Base-by-base conservation (phyloP, 345 rosid species). In the Acer negundo region DNA sequence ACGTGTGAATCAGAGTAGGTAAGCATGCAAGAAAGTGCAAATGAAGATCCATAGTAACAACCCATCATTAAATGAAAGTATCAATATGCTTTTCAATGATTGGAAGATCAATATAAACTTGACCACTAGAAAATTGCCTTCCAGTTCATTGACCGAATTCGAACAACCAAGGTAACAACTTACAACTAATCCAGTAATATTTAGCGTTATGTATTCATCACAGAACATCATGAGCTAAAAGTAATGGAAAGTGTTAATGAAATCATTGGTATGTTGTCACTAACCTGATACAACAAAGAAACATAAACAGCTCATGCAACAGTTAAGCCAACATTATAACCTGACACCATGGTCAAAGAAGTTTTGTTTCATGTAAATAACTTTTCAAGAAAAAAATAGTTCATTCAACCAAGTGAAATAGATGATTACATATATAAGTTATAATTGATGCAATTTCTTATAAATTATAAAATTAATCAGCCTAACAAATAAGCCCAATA, bases 251-350 rank as follows among this genome's bases (percentile, higher is more conserved):
- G 16, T 53, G 46, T 58, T 22, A 59, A n/a, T 26, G 9, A 15
- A 44, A 55, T 61, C 20, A 40, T 67, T 22, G 22, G 56, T 23
- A 69, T 16, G 47, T 49, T 20, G 28, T 65, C 42, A 62, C 73
- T 74, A 28, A 73, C 16, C 64, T 16, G 53, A 77, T 24, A 28
- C 44, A 74, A 55, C 17, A 71, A 31, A 42, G 51, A 77, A 28
- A 20, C 22, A 24, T 9, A 67, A 53, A 23, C 42, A 42, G 40
- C 49, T 72, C 75, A 69, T 64, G 46, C 67, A 49, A 24, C 69
- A 62, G 62, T 44, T 20, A 19, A 10, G 38, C 69, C 64, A 66
- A 76, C 44, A 44, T 16, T 19, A 76, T 44, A 23, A 69, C 23
- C 61, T 8, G n/a, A 71, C 51, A 70, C n/a, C 38, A 40, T 70